Conservation (phyloP, 495 filamentous ascomycete genomes). For the Glonium stellatum region DNA sequence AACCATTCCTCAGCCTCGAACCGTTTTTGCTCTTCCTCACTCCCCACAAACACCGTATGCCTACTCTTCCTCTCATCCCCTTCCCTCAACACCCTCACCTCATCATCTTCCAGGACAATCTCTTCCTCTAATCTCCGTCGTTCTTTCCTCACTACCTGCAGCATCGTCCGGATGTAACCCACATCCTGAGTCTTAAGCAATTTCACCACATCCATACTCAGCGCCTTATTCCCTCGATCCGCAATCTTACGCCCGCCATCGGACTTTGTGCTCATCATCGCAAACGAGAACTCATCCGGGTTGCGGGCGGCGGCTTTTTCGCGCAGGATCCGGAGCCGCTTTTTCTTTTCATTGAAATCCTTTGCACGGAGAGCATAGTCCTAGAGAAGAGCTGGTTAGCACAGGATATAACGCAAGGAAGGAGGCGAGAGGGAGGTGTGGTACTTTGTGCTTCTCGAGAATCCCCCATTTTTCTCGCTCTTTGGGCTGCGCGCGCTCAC, state of each 20-base stretch:
- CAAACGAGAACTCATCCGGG: conserved; percentile 93
- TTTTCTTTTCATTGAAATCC: conserved; percentile 82
- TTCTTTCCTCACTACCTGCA: conserved; percentile 52
- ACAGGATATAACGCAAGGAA: conserved; percentile 4
- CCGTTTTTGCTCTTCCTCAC: conserved; percentile 44
- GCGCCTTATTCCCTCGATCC: conserved; percentile 44
- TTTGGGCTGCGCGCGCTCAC: conserved; percentile 78
- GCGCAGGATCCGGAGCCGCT: conserved; percentile 66
- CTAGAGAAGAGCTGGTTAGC: conserved; percentile 33
- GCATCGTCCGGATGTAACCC: conserved; percentile 70
- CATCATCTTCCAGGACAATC: conserved; percentile 36
- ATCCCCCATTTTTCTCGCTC: conserved; percentile 78
- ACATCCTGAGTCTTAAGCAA: conserved; percentile 94
- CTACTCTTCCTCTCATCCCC: conserved; percentile 28
- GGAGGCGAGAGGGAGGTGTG: conserved; percentile 38
- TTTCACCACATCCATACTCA: conserved; percentile 65
- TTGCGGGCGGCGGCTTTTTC: conserved; percentile 81
- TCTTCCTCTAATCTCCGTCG: conserved; percentile 54
- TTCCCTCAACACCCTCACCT: conserved; percentile 30
- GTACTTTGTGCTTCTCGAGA: conserved; percentile 80
- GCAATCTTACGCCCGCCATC: conserved; percentile 55
- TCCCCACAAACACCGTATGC: conserved; percentile 54
- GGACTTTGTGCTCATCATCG: conserved; percentile 67
- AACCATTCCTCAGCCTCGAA: conserved; percentile 36
- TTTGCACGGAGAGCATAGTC: conserved; percentile 88